Percentiles rank a stretch among this genome's conserved stretches.
Conservation (phyloP, 2,329 filamentous ascomycete species). For the Neoscytalidium dimidiatum region DNA sequence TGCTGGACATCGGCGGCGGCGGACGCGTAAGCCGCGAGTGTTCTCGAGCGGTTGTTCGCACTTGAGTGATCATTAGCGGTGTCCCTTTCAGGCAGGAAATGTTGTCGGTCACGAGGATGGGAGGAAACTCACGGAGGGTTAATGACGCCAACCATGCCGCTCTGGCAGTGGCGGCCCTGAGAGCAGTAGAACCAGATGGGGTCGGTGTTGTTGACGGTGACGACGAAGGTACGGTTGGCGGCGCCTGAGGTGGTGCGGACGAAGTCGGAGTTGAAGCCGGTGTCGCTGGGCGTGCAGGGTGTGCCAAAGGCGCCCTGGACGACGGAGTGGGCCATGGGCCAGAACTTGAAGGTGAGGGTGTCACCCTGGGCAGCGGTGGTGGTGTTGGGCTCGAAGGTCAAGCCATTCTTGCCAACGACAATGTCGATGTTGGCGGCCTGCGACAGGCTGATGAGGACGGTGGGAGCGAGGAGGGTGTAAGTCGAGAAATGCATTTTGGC, state of each 20-base stretch:
- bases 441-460: constrained; percentile 33
- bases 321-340: constrained; percentile 42
- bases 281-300: constrained; percentile 35
- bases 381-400: constrained; percentile 38
- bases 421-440: constrained; percentile 36
- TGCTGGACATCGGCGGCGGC: constrained; percentile 25
- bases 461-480: not conserved
- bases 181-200: constrained; percentile 46
- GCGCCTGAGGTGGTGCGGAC: constrained; percentile 31
- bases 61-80: not conserved
- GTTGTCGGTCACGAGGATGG: too few relatives aligned
- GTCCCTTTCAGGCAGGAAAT: too few relatives aligned
- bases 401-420: constrained; percentile 31
- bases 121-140: constrained; percentile 36
- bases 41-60: constrained; percentile 24
- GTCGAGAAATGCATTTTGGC: constrained; percentile 17
- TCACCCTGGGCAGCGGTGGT: constrained; percentile 38
- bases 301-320: constrained; percentile 36
- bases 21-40: constrained; percentile 26
- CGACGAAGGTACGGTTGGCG: constrained; percentile 32
- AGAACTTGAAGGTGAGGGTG: constrained; percentile 41
- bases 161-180: constrained; percentile 40
- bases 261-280: constrained; percentile 42
- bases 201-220: constrained; percentile 37
- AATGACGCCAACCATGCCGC: constrained; percentile 43